Conservation (phyloP, 768 basidiomycete species). For the Boletus subparvulus region DNA sequence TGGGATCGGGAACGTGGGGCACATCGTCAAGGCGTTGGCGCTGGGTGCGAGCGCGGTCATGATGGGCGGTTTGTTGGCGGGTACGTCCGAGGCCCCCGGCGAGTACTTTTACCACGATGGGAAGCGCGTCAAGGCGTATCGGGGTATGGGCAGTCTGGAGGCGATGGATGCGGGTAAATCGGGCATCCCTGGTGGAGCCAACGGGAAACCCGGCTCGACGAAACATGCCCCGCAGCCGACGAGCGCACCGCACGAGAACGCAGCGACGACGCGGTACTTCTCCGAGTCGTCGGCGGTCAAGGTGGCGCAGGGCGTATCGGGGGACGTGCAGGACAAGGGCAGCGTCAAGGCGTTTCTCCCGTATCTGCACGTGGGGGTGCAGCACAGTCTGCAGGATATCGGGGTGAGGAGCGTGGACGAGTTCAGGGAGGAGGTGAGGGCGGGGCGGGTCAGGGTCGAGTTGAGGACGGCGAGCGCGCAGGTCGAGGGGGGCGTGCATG, state of each 20-base stretch:
- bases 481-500: slow-evolving; percentile 94
- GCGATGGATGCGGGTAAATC: slow-evolving; percentile 83
- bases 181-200: slow-evolving; percentile 18
- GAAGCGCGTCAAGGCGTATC: slow-evolving; percentile 97
- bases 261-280: slow-evolving; percentile 83
- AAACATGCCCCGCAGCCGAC: slow-evolving; percentile 53
- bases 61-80: slow-evolving; percentile 97
- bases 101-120: slow-evolving; percentile 99
- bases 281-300: slow-evolving; percentile 73
- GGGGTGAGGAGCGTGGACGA: slow-evolving; percentile 69
- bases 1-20: slow-evolving; percentile 92
- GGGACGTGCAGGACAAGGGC: slow-evolving; percentile 97
- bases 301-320: slow-evolving; percentile 95
- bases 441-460: slow-evolving; percentile 82
- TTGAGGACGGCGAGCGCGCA: slow-evolving; percentile 93
- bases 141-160: slow-evolving; percentile 97
- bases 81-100: slow-evolving; percentile 95
- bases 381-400: slow-evolving; percentile 94
- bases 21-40: slow-evolving; percentile 94
- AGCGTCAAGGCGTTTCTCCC: slow-evolving; percentile 91
- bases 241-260: slow-evolving; percentile 69
- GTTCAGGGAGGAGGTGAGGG: slow-evolving; percentile 63
- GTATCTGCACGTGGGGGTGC: slow-evolving; percentile 76
- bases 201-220: slow-evolving; percentile 29
- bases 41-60: slow-evolving; percentile 95